Evolutionary conservation across 1,284 basidiomycete species (phyloP), one percentile per base, ranked within the genome.

Genomic region (Polyporus tsugae): DNA sequence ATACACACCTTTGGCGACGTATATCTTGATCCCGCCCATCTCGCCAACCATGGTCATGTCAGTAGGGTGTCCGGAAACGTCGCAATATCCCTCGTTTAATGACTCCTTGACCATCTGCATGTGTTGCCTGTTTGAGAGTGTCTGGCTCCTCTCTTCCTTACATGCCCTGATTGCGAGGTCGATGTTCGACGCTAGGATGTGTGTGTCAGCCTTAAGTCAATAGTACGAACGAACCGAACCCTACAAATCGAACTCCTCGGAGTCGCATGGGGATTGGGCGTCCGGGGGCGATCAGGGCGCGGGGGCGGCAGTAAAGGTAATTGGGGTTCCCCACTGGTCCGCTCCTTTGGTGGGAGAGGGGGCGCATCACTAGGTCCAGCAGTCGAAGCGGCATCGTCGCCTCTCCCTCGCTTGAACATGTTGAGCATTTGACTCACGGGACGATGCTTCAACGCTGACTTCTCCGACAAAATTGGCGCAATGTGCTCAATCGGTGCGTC

Each of bases 41-140:
- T 86, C 73, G 90, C 93, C 92, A 25, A 91, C 81, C 38, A 86
- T 78, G 36, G 82, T 83, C 61, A 96, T 80, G 78, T 94, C 87
- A 2, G 88, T 89, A 15, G 83, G 82, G 61, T 87, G 84, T 2
- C 93, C 94, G 62, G 89, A 90, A 9, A 91, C 81, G 79, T 96
- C 95, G 72, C 95, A 96, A 77, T 96, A 96, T 3, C 92, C 89
- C 70, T 93, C 91, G 72, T 95, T 86, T 39, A 91, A 74, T 1
- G 88, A 87, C 77, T 97, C 95, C 71, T 89, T 91, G 22, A 96
- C 89, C 61, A 87, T 84, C 70, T 87, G 86, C 86, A 95, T 92
- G 41, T 87, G 83, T 74, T 90, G 84, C 65, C 89, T 82, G 74
- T 91, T 93, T 63, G 85, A 84, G 10, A 92, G 75, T 35, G 94